Evolutionary conservation across 345 rosid species (phyloP).

Genomic region (Physaria fendleri): DNA sequence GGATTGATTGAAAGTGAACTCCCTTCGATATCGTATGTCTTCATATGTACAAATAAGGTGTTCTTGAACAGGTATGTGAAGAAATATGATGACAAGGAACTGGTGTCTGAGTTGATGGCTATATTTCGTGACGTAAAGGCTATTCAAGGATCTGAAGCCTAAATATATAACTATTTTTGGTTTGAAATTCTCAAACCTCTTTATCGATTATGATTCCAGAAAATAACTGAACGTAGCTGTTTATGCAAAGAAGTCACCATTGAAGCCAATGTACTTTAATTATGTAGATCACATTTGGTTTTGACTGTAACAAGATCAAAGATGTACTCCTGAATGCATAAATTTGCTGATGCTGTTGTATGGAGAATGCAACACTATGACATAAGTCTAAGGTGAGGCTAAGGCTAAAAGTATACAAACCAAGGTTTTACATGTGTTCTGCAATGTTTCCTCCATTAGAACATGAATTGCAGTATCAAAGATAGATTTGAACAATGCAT

Average conservation of each 20-base stretch:
- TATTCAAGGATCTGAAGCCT: neutral
- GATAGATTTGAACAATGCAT: too few species aligned
- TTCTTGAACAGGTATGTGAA: neutral
- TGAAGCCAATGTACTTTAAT: neutral
- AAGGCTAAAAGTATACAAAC: too few species aligned
- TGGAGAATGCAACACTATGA: too few species aligned
- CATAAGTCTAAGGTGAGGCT: too few species aligned
- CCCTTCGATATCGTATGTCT: neutral
- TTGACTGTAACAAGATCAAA: neutral
- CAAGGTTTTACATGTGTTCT: too few species aligned
- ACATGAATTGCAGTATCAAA: too few species aligned
- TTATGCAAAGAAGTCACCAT: neutral
- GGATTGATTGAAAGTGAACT: slow-evolving; percentile 4
- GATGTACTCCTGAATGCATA: too few species aligned
- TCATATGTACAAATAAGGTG: neutral
- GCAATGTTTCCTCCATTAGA: too few species aligned
- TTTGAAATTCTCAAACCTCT: neutral
- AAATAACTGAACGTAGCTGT: neutral
- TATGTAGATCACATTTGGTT: neutral
- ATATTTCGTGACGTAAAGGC: neutral
- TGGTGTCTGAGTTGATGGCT: neutral
- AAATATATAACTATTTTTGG: too few species aligned
- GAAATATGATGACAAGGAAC: neutral
- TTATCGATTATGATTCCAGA: neutral
- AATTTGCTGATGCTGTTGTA: too few species aligned